These are phyloP conservation scores for Solioccasus polychromus DNA, from an alignment of 768 basidiomycete genomes.

Conservation along the genomic window DNA sequence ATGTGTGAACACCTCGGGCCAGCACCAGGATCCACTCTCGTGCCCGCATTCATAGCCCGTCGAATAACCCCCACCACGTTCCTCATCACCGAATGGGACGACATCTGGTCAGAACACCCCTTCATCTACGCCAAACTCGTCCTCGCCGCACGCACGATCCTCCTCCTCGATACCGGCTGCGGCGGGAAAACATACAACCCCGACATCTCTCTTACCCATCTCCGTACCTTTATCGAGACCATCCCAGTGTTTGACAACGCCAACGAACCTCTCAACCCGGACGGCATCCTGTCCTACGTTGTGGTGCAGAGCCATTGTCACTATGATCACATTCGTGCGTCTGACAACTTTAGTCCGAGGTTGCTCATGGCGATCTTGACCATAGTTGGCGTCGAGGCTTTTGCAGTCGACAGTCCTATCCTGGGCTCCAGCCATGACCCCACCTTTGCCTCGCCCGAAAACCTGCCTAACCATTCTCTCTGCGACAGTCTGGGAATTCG, in stretches of 20 bases:
- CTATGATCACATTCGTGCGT: slow-evolving; percentile 58
- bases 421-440: slow-evolving; percentile 48
- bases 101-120: slow-evolving; percentile 50
- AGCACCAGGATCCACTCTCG: too few relatives aligned
- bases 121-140: slow-evolving; percentile 53
- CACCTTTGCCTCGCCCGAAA: slow-evolving; percentile 39
- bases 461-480: slow-evolving; percentile 45
- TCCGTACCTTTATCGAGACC: slow-evolving; percentile 50
- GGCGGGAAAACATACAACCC: slow-evolving; percentile 45
- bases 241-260: slow-evolving; percentile 42
- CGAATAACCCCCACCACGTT: slow-evolving; percentile 31
- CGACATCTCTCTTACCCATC: slow-evolving; percentile 38
- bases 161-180: slow-evolving; percentile 56
- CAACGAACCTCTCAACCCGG: slow-evolving; percentile 42
- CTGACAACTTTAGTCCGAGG: too few relatives aligned
- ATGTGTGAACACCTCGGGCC: too few relatives aligned
- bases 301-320: slow-evolving; percentile 54
- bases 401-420: slow-evolving; percentile 45
- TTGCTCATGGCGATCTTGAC: too few relatives aligned
- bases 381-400: slow-evolving; percentile 49
- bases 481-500: slow-evolving; percentile 40
- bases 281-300: slow-evolving; percentile 41
- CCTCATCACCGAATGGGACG: slow-evolving; percentile 46
- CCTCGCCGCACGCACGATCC: slow-evolving; percentile 37
- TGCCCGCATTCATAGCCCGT: too few relatives aligned